Evolutionary conservation across 352 stramenopile species (phyloP).

Genomic region (Phytophthora macrochlamydospora): DNA sequence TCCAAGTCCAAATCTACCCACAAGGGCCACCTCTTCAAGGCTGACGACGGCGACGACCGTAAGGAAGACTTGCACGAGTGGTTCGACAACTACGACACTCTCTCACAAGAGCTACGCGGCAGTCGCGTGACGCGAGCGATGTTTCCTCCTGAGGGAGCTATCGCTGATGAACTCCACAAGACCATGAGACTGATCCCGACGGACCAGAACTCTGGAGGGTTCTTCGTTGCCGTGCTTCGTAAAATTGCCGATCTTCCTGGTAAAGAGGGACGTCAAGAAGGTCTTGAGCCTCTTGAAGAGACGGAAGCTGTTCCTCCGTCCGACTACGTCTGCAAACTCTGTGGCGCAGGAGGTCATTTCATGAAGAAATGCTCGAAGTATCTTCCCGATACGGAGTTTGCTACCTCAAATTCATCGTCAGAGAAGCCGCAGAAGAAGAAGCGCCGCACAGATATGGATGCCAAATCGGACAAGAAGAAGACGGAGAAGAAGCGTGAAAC

Average conservation of each 20-base stretch:
- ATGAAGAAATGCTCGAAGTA: constrained; percentile 78
- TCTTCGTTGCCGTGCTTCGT: constrained; percentile 97
- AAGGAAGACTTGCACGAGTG: constrained; percentile 64
- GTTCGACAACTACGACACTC: constrained; percentile 67
- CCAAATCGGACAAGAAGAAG: constrained; percentile 20
- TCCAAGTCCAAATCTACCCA: constrained; percentile 88
- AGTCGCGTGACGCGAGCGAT: constrained; percentile 78
- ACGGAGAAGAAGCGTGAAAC: constrained; percentile 65
- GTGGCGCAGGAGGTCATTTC: constrained; percentile 63
- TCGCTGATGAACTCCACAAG: constrained; percentile 70
- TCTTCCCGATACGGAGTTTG: constrained; percentile 52
- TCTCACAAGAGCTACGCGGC: constrained; percentile 68
- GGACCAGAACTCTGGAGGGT: constrained; percentile 98
- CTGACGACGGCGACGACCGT: constrained; percentile 14
- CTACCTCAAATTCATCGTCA: constrained; percentile 18
- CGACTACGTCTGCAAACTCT: constrained; percentile 86
- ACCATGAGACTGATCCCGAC: constrained; percentile 96
- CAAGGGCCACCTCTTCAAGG: constrained; percentile 79
- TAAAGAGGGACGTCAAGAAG: constrained; percentile 43
- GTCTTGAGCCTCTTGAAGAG: constrained; percentile 58
- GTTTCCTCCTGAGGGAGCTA: constrained; percentile 69
- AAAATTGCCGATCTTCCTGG: constrained; percentile 79
- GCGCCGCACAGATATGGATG: constrained; percentile 31
- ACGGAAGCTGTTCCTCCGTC: constrained; percentile 42
- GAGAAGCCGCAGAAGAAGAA: constrained; percentile 60